These are phyloP conservation scores for Warburgia ugandensis DNA, from an alignment of 164 flowering plant species.

Conservation along the genomic window DNA sequence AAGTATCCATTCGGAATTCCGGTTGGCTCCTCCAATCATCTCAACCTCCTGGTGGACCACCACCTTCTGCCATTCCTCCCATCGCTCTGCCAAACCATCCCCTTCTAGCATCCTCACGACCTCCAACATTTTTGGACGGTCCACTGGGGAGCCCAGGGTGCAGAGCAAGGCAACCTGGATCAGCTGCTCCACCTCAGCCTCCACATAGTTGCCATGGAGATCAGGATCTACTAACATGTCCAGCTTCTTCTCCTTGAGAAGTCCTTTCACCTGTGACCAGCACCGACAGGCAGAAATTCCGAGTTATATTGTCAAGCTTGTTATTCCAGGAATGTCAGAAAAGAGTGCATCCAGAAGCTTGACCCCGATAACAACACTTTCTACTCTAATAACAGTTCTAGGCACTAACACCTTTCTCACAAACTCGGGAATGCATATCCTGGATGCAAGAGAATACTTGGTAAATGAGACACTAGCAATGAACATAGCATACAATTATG, in stretches of 20 bases:
- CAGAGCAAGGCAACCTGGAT: slow-evolving; percentile 86
- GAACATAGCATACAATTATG: too few species aligned
- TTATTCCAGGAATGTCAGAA: too few species aligned
- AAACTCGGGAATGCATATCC: too few species aligned
- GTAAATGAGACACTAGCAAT: too few species aligned
- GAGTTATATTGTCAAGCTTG: too few species aligned
- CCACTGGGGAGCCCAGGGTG: slow-evolving; percentile 76
- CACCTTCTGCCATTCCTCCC: slow-evolving; percentile 93
- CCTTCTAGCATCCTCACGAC: slow-evolving; percentile 96
- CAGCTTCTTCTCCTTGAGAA: slow-evolving; percentile 75
- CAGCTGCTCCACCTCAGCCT: slow-evolving; percentile 74
- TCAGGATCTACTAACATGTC: slow-evolving; percentile 83
- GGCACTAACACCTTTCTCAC: too few species aligned
- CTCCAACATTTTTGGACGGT: slow-evolving; percentile 88
- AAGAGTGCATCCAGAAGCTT: too few species aligned
- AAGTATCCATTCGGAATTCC: slow-evolving; percentile 66
- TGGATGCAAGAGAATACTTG: too few species aligned
- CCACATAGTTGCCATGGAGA: slow-evolving; percentile 58
- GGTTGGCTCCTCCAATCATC: too few species aligned
- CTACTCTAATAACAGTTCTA: too few species aligned
- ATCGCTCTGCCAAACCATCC: slow-evolving; percentile 79
- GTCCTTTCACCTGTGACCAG: slow-evolving; percentile 89
- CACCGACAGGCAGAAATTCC: too few species aligned
- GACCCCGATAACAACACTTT: too few species aligned
- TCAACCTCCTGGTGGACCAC: slow-evolving; percentile 69